phyloP scores from a whole-genome alignment of 2,329 filamentous ascomycete genomes.

The Sporothrix brasiliensis region DNA sequence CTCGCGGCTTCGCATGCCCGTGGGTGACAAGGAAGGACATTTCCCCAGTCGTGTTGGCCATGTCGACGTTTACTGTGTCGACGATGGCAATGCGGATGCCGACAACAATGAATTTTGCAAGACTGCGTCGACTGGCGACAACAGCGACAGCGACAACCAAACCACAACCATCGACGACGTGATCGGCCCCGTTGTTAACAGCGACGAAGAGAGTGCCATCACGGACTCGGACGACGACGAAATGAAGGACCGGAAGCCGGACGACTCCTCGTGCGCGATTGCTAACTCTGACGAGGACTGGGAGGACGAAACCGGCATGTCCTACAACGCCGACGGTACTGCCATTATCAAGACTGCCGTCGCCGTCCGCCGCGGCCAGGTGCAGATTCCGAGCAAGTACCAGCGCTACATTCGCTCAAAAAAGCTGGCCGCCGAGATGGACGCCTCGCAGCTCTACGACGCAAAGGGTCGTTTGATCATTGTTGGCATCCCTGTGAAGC shows the following conservation, averaged over 20 bases:
- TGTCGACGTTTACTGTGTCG: slow-evolving; percentile 14
- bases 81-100: neutral
- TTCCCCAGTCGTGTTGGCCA: neutral
- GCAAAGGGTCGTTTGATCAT: neutral
- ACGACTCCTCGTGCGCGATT: neutral
- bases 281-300: slow-evolving; percentile 17
- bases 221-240: slow-evolving; percentile 3
- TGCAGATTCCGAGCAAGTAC: neutral
- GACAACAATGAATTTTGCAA: neutral
- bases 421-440: neutral
- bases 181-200: neutral
- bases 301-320: slow-evolving; percentile 20
- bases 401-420: neutral
- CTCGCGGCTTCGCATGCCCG: neutral
- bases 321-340: neutral
- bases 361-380: neutral
- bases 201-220: slow-evolving; percentile 6
- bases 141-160: neutral
- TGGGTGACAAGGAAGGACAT: neutral
- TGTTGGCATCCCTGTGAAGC: neutral
- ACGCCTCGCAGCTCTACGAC: neutral
- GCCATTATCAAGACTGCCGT: neutral
- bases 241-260: too few relatives aligned
- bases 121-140: neutral
- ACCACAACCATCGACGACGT: neutral